phyloP scores from a whole-genome alignment of 1,139 yeast species.

The Geotrichum bryndzae region DNA sequence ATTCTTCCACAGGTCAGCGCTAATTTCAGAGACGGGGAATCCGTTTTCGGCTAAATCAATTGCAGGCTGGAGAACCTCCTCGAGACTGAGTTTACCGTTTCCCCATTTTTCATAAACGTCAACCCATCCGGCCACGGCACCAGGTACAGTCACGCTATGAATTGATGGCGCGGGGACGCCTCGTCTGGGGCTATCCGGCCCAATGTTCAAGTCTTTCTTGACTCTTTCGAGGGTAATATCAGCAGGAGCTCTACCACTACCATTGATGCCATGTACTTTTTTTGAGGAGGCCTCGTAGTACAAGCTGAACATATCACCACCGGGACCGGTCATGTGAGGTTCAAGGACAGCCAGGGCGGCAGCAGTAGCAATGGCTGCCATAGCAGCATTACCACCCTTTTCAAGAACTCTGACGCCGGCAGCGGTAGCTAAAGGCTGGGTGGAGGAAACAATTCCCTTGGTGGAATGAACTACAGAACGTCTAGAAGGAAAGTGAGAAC shows the following conservation, averaged over 20 bases:
- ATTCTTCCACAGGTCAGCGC: slow-evolving; percentile 49
- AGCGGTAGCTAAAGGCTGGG: slow-evolving; percentile 72
- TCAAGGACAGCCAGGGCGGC: slow-evolving; percentile 70
- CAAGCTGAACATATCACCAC: slow-evolving; percentile 74
- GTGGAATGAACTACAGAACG: slow-evolving; percentile 73
- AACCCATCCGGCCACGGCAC: slow-evolving; percentile 72
- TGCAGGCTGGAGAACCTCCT: slow-evolving; percentile 61
- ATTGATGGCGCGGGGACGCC: slow-evolving; percentile 5
- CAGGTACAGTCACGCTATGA: slow-evolving; percentile 66
- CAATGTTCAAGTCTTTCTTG: slow-evolving; percentile 39
- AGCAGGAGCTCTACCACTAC: slow-evolving; percentile 67
- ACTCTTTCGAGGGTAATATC: slow-evolving; percentile 48
- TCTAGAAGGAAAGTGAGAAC: slow-evolving; percentile 47
- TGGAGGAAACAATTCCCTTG: slow-evolving; percentile 67
- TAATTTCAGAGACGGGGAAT: slow-evolving; percentile 55
- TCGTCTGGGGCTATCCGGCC: slow-evolving; percentile 21
- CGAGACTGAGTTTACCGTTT: slow-evolving; percentile 56
- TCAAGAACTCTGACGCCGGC: slow-evolving; percentile 64
- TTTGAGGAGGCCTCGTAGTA: slow-evolving; percentile 48
- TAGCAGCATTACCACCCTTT: slow-evolving; percentile 74
- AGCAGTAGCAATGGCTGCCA: slow-evolving; percentile 72
- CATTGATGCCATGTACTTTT: slow-evolving; percentile 62
- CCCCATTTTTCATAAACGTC: slow-evolving; percentile 70
- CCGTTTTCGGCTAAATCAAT: slow-evolving; percentile 65
- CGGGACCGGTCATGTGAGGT: slow-evolving; percentile 75